Percentiles rank a stretch among this genome's conserved stretches.
Evolutionary conservation across 257 asterid genomes (phyloP).

Genomic region (Parsonsia alboflavescens): DNA sequence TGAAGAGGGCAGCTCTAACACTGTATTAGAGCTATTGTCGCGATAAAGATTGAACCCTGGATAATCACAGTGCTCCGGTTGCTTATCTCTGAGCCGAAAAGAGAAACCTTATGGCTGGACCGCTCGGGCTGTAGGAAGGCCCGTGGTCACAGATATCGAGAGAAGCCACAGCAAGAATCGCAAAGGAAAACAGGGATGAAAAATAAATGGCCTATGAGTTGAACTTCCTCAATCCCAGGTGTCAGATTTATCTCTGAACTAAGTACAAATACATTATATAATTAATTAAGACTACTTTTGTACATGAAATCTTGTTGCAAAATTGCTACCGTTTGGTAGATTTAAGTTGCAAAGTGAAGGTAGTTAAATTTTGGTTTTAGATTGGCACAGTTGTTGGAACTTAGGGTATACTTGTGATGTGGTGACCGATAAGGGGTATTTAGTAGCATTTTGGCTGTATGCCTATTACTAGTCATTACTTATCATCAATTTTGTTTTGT

Average conservation of each 20-base stretch:
- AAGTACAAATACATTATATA: too few species aligned
- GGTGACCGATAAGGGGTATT: conserved; percentile 17
- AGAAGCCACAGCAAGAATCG: neutral
- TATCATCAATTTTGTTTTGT: conserved; percentile 5
- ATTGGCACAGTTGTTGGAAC: too few species aligned
- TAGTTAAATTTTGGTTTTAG: too few species aligned
- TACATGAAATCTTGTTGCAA: too few species aligned
- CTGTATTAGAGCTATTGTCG: neutral
- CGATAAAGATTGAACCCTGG: conserved; percentile 6
- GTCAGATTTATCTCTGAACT: too few species aligned
- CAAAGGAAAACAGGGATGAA: neutral
- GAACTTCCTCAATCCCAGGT: neutral
- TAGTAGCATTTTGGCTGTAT: conserved; percentile 33
- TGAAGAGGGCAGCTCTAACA: conserved; percentile 5
- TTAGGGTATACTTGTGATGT: too few species aligned
- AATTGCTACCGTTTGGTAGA: too few species aligned
- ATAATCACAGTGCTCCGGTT: conserved; percentile 11
- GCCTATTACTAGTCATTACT: conserved; percentile 16
- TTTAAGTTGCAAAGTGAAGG: too few species aligned
- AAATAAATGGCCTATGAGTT: neutral
- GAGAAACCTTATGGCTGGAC: conserved; percentile 14
- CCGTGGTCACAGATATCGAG: neutral
- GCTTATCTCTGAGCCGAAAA: conserved; percentile 3
- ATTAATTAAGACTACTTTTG: too few species aligned
- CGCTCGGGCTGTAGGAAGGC: neutral